Conservation (phyloP, 208 protist genomes). For the Trypanosoma rangeli region DNA sequence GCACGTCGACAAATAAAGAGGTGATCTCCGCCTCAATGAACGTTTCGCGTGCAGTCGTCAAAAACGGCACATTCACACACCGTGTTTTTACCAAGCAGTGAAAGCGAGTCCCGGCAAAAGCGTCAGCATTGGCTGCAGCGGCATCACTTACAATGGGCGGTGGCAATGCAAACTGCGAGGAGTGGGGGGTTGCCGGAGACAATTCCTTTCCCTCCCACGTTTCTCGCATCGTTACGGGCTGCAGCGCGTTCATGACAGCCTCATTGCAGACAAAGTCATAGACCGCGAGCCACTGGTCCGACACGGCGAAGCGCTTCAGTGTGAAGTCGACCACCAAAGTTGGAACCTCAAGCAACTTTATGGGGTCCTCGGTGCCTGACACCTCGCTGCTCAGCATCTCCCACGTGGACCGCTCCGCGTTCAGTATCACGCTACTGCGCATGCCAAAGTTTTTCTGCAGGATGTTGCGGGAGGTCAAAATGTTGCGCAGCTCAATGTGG, state of each 20-base stretch:
- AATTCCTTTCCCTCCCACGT: neutral
- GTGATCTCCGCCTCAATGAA: conserved; percentile 70
- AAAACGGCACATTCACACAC: conserved; percentile 68
- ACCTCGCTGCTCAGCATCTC: neutral
- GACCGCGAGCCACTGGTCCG: conserved; percentile 81
- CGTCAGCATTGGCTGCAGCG: neutral
- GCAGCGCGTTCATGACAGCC: conserved; percentile 45
- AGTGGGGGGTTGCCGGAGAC: neutral
- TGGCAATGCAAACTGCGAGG: neutral
- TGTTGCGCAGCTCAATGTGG: conserved; percentile 44
- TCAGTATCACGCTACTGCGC: conserved; percentile 18
- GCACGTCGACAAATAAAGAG: conserved; percentile 63
- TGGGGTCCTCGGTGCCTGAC: neutral
- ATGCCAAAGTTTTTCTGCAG: conserved; percentile 56
- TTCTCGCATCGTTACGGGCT: conserved; percentile 15
- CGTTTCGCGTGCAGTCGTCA: conserved; percentile 51
- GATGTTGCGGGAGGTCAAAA: conserved; percentile 50
- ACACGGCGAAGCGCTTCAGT: conserved; percentile 78
- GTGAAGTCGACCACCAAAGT: conserved; percentile 78
- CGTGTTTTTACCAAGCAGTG: conserved; percentile 66
- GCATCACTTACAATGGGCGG: neutral
- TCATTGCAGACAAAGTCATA: conserved; percentile 84
- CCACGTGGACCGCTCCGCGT: neutral
- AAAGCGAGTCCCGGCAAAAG: conserved; percentile 26
- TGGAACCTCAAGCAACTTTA: conserved; percentile 38